A percentile compares a stretch with the other conserved stretches of the same genome.
These are phyloP conservation scores for Mycena vitilis DNA, from an alignment of 768 basidiomycete species.

Conservation along the genomic window DNA sequence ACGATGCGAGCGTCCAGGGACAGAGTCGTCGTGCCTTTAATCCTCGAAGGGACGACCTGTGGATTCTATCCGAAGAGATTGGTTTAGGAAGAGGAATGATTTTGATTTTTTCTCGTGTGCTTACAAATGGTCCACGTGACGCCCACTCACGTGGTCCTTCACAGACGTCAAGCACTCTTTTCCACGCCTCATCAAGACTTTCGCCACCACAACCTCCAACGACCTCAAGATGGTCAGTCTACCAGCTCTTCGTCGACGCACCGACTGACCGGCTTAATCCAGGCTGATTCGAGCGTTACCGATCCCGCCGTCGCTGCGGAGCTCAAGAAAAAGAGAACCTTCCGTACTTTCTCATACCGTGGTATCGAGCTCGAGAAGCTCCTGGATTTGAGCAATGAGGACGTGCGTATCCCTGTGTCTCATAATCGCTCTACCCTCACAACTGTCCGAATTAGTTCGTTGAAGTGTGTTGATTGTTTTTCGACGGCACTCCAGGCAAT, in stretches of 20 bases:
- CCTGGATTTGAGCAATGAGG: constrained; percentile 95
- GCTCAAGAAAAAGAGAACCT: constrained; percentile 98
- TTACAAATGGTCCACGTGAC: no score
- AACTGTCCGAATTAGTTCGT: constrained; percentile 65
- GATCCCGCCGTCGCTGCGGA: constrained; percentile 95
- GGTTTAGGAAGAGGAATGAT: constrained; percentile 43
- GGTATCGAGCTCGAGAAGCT: constrained; percentile 99
- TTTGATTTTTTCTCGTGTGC: constrained; percentile 30
- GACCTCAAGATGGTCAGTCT: constrained; percentile 41
- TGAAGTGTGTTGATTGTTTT: constrained; percentile 64
- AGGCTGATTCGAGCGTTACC: constrained; percentile 89
- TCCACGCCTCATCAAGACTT: constrained; percentile 30
- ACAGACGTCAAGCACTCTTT: constrained; percentile 57
- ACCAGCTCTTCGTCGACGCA: not conserved
- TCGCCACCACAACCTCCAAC: constrained; percentile 56
- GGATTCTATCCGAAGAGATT: constrained; percentile 83
- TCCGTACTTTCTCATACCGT: constrained; percentile 99
- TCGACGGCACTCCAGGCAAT: constrained; percentile 4
- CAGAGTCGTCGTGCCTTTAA: constrained; percentile 70
- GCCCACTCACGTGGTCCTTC: constrained; percentile 54
- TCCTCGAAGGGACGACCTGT: constrained; percentile 92
- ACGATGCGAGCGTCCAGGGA: not conserved
- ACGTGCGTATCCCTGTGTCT: constrained; percentile 64
- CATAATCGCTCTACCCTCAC: constrained; percentile 5
- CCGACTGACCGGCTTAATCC: constrained; percentile 10